Conservation (phyloP, 2,329 filamentous ascomycete species). For the Alternaria brassicae region DNA sequence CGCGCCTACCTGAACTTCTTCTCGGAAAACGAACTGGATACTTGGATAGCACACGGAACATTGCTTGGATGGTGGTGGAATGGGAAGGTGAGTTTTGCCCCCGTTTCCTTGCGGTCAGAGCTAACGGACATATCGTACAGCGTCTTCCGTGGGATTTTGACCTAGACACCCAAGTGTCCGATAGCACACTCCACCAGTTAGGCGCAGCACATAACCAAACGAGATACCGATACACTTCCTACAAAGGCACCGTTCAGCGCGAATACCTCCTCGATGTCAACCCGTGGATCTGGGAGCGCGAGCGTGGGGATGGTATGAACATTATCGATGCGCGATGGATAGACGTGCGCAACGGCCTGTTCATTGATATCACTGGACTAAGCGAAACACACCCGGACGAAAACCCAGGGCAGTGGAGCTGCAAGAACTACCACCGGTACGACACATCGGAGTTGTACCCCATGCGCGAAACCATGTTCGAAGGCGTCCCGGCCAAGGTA, state of each 20-base stretch:
- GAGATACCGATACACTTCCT: conserved; percentile 55
- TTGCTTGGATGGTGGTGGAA: conserved; percentile 93
- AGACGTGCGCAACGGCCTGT: conserved; percentile 76
- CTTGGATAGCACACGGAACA: conserved; percentile 87
- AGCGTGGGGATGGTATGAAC: conserved; percentile 72
- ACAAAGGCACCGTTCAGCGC: conserved; percentile 51
- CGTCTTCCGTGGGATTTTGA: conserved; percentile 87
- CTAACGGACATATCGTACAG: conserved; percentile 52
- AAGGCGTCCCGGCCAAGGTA: conserved; percentile 73
- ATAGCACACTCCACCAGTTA: conserved; percentile 69
- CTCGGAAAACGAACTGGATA: conserved; percentile 70
- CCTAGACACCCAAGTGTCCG: conserved; percentile 79
- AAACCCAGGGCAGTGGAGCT: conserved; percentile 73
- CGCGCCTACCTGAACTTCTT: conserved; percentile 76
- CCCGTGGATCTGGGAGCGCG: conserved; percentile 68
- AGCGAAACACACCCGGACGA: conserved; percentile 68
- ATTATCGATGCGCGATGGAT: conserved; percentile 88
- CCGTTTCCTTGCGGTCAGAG: not conserved
- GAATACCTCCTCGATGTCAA: conserved; percentile 80
- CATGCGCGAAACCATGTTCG: conserved; percentile 74
- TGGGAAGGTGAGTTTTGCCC: conserved; percentile 55
- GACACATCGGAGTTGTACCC: conserved; percentile 75
- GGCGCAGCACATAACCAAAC: conserved; percentile 74
- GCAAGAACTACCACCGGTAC: conserved; percentile 82
- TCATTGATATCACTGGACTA: conserved; percentile 82